These are phyloP conservation scores for Pyracantha coccinea DNA, from an alignment of 331 rosid genomes.

Conservation along the genomic window DNA sequence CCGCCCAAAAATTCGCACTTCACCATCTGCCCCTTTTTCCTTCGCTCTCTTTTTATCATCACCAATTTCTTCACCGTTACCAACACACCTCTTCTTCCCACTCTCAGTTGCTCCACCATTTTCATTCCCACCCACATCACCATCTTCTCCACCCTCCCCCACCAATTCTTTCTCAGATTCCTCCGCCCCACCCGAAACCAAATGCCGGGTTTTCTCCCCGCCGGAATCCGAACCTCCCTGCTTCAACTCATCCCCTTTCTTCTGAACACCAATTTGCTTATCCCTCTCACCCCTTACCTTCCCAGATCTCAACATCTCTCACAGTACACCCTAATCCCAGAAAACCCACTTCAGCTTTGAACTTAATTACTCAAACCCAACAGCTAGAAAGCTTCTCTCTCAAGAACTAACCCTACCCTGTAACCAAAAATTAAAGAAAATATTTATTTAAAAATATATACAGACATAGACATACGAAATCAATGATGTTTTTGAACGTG, in stretches of 20 bases:
- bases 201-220: constrained; percentile 17
- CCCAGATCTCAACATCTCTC: constrained; percentile 63
- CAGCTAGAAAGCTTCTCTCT: background rate
- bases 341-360: constrained; percentile 23
- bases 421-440: background rate
- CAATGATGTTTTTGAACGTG: background rate
- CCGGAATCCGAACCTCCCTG: constrained; percentile 15
- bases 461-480: background rate
- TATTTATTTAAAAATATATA: background rate
- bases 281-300: constrained; percentile 18
- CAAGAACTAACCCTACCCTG: background rate
- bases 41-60: constrained; percentile 18
- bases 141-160: constrained; percentile 23
- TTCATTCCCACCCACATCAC: constrained; percentile 15
- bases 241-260: constrained; percentile 12
- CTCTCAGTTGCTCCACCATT: constrained; percentile 28
- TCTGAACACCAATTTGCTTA: background rate
- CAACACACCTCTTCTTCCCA: constrained; percentile 8
- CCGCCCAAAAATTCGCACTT: constrained; percentile 28
- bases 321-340: constrained; percentile 24
- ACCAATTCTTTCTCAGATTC: constrained; percentile 6
- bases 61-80: constrained; percentile 19
- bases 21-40: constrained; percentile 17
- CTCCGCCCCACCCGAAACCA: constrained; percentile 12
- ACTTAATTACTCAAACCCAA: constrained; percentile 6